Evolutionary conservation across 1,139 yeast genomes (phyloP).

Genomic region (Oligophagozyma castellii): DNA sequence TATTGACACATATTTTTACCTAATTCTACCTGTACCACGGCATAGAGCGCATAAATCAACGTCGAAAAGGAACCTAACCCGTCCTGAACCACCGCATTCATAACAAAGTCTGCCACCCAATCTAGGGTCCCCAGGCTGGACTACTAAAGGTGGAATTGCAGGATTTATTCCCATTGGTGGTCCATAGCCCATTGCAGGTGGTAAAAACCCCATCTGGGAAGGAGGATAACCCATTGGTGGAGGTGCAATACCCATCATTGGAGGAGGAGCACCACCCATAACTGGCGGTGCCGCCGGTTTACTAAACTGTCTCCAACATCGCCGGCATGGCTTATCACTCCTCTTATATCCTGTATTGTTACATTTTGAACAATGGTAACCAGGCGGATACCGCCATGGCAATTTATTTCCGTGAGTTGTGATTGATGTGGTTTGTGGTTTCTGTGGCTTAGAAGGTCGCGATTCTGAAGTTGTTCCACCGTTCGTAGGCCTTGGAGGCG

Average conservation of each 20-base stretch:
- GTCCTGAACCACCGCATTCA: slow-evolving; percentile 61
- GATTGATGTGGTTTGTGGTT: slow-evolving; percentile 4
- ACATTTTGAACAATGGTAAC: slow-evolving; percentile 56
- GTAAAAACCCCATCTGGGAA: slow-evolving; percentile 1
- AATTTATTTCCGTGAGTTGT: slow-evolving; percentile 24
- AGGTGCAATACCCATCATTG: too few relatives aligned
- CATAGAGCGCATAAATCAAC: slow-evolving; percentile 48
- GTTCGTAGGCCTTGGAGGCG: slow-evolving; percentile 5
- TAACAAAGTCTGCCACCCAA: slow-evolving; percentile 75
- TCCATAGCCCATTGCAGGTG: slow-evolving; percentile 9
- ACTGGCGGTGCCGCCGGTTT: too few relatives aligned
- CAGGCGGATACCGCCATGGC: slow-evolving; percentile 58
- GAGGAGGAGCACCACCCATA: too few relatives aligned
- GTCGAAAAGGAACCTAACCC: slow-evolving; percentile 38
- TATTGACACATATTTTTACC: too few relatives aligned
- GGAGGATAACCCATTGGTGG: not conserved
- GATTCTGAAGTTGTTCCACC: slow-evolving; percentile 5
- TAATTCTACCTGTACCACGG: slow-evolving; percentile 50
- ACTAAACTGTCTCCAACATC: slow-evolving; percentile 61
- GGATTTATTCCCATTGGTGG: slow-evolving; percentile 17
- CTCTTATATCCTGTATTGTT: slow-evolving; percentile 60
- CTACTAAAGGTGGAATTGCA: slow-evolving; percentile 31
- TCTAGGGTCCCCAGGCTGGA: slow-evolving; percentile 72
- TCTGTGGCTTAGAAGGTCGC: slow-evolving; percentile 6
- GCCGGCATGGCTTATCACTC: slow-evolving; percentile 53